Percentiles rank a stretch among this genome's conserved stretches.
phyloP scores from a whole-genome alignment of 441 rosid species.

The Erodium chrysanthum region DNA sequence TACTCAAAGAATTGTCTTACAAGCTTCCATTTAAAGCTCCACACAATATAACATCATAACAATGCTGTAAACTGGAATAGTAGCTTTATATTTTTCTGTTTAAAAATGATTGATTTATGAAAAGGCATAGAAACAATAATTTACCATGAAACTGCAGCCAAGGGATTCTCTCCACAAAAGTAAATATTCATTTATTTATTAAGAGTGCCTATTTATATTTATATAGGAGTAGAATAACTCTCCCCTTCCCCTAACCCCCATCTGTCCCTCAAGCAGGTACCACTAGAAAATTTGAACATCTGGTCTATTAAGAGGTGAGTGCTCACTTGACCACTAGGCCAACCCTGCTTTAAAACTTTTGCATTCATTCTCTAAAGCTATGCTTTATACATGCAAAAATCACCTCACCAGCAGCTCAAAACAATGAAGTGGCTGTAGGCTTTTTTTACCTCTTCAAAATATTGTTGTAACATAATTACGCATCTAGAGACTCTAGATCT shows the following conservation, averaged over 20 bases:
- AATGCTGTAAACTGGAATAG: neutral
- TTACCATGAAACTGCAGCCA: constrained; percentile 2
- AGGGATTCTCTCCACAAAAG: neutral
- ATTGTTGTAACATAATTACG: neutral
- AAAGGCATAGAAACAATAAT: neutral
- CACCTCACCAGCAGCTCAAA: neutral
- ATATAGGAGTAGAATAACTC: too few species aligned
- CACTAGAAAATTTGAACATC: too few species aligned
- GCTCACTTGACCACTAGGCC: too few species aligned
- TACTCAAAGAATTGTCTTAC: too few species aligned
- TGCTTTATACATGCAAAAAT: neutral
- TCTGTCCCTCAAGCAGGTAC: too few species aligned
- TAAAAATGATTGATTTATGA: neutral
- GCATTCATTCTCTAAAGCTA: neutral
- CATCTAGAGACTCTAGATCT: neutral
- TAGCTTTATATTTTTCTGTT: neutral
- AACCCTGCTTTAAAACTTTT: neutral
- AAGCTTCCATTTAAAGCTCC: neutral
- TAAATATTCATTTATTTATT: neutral
- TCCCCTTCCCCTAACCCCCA: too few species aligned
- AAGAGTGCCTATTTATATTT: too few species aligned
- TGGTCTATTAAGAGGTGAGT: too few species aligned
- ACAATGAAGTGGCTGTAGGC: neutral
- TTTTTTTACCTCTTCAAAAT: neutral
- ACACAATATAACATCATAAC: neutral